A percentile compares a stretch with the other conserved stretches of the same genome.
phyloP scores from a whole-genome alignment of 2,329 filamentous ascomycete genomes.

The Colletotrichum sp. region DNA sequence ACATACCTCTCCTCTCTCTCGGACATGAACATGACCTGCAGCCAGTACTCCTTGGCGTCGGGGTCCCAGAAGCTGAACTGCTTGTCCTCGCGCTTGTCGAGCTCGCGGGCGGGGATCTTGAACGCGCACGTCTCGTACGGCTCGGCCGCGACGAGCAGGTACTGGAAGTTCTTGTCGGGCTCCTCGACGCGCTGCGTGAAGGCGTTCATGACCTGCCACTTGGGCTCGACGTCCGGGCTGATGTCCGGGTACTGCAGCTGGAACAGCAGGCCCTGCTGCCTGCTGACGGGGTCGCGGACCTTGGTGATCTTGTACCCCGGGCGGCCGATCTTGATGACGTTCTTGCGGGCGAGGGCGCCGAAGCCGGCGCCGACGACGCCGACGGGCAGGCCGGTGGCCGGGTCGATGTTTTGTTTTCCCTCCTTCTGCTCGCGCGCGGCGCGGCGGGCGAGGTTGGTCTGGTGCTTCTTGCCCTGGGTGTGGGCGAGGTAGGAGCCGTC shows the following conservation, averaged over 20 bases:
- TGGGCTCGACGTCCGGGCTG: conserved; percentile 73
- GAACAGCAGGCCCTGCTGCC: conserved; percentile 91
- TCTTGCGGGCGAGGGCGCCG: conserved; percentile 69
- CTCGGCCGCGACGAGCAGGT: conserved; percentile 92
- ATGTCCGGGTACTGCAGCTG: conserved; percentile 97
- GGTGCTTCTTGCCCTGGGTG: conserved; percentile 98
- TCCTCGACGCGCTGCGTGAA: conserved; percentile 97
- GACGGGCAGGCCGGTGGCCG: conserved; percentile 72
- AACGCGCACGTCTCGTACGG: conserved; percentile 98
- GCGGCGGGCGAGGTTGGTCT: conserved; percentile 95
- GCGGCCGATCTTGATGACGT: conserved; percentile 91
- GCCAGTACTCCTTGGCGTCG: conserved; percentile 96
- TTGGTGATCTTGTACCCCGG: conserved; percentile 99
- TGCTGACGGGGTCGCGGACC: conserved; percentile 84
- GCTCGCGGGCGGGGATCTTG: conserved; percentile 91
- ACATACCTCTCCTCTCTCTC: conserved; percentile 92
- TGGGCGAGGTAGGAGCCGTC: conserved; percentile 98
- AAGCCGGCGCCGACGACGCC: conserved; percentile 78
- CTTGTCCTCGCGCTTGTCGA: conserved; percentile 85
- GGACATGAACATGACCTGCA: conserved; percentile 98
- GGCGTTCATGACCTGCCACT: conserved; percentile 96
- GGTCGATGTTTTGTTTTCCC: conserved; percentile 73
- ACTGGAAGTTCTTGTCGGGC: conserved; percentile 93
- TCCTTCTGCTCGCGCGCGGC: conserved; percentile 96
- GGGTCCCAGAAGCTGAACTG: conserved; percentile 97